Base-by-base conservation (phyloP, 352 stramenopile species). In the Phytophthora ramorum region DNA sequence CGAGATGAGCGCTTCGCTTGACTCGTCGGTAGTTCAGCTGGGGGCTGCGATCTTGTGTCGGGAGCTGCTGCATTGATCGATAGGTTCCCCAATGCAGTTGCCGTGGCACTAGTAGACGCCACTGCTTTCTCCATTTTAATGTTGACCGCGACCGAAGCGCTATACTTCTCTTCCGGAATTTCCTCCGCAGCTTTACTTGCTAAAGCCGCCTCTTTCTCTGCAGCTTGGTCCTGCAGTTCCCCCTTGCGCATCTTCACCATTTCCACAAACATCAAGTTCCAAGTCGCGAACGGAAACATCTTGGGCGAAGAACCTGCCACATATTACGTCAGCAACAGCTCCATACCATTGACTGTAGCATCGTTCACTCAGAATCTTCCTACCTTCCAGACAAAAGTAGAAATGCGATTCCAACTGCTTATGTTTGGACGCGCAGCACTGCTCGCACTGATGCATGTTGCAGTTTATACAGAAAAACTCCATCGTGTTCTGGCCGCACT, bases 341-440 rank as follows among this genome's bases (percentile, higher is more conserved):
- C 20, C n/a, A 22, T 1, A 24, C 7, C 16, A 46, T 10, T 46
- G 17, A n/a, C 6, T 26, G 7, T 37, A 43, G 2, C 19, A 4
- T 20, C 6, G 2, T 13, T 24, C 22, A 24, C 22, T 3, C 22
- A 24, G 3, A 19, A 22, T 20, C 14, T 30, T 30, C 46, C 2
- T 50, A 87, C 83, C 84, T 80, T 90, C 77, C 9, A 85, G 72
- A 59, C 67, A 79, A 59, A 89, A 79, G 64, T 75, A 88, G n/a
- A 80, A 75, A 53, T 93, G 84, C 17, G 37, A 35, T 17, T 70
- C 66, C 24, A 51, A 22, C 17, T 73, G 61, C 46, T 69, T 37
- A 41, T 89, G 79, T 37, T 78, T 77, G 12, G 45, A 43, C 0
- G 65, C 65, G 56, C 81, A 91, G 69, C 85, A 93, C 3, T 34